Percentiles rank a stretch among this genome's conserved stretches.
These are phyloP conservation scores for Calonectria naviculata DNA, from an alignment of 2,329 filamentous ascomycete genomes.

Conservation along the genomic window DNA sequence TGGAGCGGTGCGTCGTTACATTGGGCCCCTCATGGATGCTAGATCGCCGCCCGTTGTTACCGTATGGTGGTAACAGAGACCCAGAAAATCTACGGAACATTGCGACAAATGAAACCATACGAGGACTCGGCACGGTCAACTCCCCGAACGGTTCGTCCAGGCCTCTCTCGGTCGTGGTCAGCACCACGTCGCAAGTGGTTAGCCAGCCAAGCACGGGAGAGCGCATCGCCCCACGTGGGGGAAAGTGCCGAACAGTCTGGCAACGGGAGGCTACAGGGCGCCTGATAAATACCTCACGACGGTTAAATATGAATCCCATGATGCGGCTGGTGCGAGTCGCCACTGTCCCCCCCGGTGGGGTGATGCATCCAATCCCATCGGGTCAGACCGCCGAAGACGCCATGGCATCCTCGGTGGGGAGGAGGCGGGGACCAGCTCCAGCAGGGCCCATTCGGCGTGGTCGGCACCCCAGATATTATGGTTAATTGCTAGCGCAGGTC, in stretches of 20 bases:
- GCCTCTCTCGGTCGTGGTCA: neutral
- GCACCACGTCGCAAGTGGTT: neutral
- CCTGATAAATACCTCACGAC: neutral
- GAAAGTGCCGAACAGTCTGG: neutral
- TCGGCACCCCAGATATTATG: constrained; percentile 8
- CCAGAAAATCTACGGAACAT: neutral
- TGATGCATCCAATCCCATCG: neutral
- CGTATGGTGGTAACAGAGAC: neutral
- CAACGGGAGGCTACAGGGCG: neutral
- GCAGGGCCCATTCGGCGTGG: neutral
- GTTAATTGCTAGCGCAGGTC: neutral
- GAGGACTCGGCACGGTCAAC: neutral
- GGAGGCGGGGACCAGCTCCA: neutral
- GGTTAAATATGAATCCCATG: neutral
- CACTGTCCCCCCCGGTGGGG: neutral
- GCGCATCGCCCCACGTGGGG: neutral
- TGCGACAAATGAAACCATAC: neutral
- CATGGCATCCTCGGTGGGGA: neutral
- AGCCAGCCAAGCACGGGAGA: neutral
- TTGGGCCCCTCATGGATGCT: neutral
- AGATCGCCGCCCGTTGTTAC: neutral
- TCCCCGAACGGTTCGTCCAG: neutral
- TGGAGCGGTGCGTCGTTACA: neutral
- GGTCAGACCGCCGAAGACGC: constrained; percentile 1
- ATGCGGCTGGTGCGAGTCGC: neutral